Base-by-base conservation (phyloP, 2,329 filamentous ascomycete species). In the Botrytis elliptica region DNA sequence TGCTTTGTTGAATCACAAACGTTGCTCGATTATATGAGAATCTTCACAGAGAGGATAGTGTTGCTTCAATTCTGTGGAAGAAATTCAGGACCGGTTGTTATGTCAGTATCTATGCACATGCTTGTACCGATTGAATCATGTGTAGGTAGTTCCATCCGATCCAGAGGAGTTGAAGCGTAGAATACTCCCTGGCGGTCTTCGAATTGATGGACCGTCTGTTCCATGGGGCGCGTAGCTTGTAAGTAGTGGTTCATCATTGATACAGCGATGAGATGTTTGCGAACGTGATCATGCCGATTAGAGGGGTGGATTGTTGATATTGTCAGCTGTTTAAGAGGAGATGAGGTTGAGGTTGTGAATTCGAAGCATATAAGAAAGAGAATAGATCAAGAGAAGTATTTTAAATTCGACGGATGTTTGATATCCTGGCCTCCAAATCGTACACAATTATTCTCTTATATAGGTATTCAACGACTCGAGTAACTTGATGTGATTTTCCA, bases 231-330 rank as follows among this genome's bases (percentile, higher is more conserved):
- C 81, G 16, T 81, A 84, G 68, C 83, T 84, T 49, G 84, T 84
- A 3, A 84, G 83, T 12, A 82, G 83, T 3, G 81, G 82, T 25
- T 86, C 84, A 78, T 81, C 83, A 3, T 82, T 86, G 36, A 84
- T 85, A 73, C 83, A 85, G 55, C 83, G 76, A 81, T 1, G 73
- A 80, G 14, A 85, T 85, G 79, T 86, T 83, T 78, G 82, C 82
- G 76, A 82, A 42, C 82, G 0, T 82, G 82, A 70, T 73, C 76
- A 1, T 87, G 82, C 76, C 75, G 82, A 14, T 85, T 85, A 0
- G 83, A 86, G 75, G 82, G 85, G 29, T 86, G 85, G 84, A 83
- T 85, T 12, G 40, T 71, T 5, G 71, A 74, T 55, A 2, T 25
- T 38, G 9, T 1, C n/a, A 71, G 33, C 20, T 14, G n/a, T 46